A percentile compares a stretch with the other conserved stretches of the same genome.
Conservation (phyloP, 73 alveolate genomes). For the Blepharisma stoltei region DNA sequence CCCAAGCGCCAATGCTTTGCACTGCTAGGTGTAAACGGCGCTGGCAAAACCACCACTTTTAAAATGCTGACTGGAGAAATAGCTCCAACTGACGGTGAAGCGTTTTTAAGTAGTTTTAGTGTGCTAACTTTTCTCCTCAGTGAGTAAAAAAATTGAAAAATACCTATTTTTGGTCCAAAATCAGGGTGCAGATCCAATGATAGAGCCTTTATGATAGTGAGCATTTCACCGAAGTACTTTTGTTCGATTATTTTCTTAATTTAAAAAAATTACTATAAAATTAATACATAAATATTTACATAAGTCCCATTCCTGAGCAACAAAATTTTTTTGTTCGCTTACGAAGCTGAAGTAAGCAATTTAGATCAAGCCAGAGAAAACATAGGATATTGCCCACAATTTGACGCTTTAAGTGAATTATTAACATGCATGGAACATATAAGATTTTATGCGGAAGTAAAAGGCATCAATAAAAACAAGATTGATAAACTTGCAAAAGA, state of each 20-base stretch:
- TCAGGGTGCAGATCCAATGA: too few relatives aligned
- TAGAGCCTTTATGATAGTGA: too few relatives aligned
- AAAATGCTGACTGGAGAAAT: slow-evolving; percentile 92
- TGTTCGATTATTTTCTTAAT: too few relatives aligned
- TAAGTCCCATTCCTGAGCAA: too few relatives aligned
- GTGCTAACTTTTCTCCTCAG: too few relatives aligned
- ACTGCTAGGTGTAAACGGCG: slow-evolving; percentile 97
- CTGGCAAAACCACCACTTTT: slow-evolving; percentile 98
- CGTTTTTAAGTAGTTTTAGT: slow-evolving; percentile 78
- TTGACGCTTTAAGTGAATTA: slow-evolving; percentile 90
- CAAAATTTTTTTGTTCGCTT: too few relatives aligned
- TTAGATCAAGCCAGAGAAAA: slow-evolving; percentile 76
- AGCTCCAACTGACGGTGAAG: slow-evolving; percentile 83
- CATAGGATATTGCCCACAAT: slow-evolving; percentile 97
- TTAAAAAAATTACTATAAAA: too few relatives aligned
- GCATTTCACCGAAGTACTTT: too few relatives aligned
- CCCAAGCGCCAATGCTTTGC: slow-evolving; percentile 97
- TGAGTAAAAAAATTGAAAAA: too few relatives aligned
- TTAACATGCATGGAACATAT: slow-evolving; percentile 93
- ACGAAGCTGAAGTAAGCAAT: too few relatives aligned
- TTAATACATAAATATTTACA: too few relatives aligned
- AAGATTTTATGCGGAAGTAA: slow-evolving; percentile 85
- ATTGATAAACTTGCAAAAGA: slow-evolving; percentile 62
- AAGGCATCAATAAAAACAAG: slow-evolving; percentile 76
- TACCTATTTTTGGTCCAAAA: too few relatives aligned